Percentiles rank a stretch among this genome's conserved stretches.
Evolutionary conservation across 768 basidiomycete species (phyloP).

Genomic region (Cyathus striatus): DNA sequence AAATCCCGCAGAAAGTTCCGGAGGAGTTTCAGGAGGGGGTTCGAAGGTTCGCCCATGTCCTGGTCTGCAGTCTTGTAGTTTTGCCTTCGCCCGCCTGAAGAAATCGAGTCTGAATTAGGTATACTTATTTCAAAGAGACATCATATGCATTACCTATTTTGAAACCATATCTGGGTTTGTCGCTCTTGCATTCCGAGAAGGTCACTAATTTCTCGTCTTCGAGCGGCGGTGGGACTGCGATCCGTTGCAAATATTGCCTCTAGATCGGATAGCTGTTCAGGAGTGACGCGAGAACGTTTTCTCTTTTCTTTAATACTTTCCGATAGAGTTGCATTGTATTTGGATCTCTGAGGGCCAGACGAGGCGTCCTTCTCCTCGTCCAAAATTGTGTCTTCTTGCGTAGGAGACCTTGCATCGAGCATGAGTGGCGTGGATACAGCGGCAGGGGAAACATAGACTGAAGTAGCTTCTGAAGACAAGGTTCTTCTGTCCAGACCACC

Average conservation of each 20-base stretch:
- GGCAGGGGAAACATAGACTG: slow-evolving; percentile 11
- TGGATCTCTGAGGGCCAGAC: slow-evolving; percentile 28
- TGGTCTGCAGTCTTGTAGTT: slow-evolving; percentile 57
- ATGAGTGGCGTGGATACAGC: slow-evolving; percentile 2
- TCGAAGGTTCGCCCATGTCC: slow-evolving; percentile 28
- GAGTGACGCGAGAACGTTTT: slow-evolving; percentile 75
- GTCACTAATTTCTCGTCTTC: slow-evolving; percentile 69
- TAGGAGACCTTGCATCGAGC: background rate
- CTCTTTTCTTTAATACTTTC: slow-evolving; percentile 24
- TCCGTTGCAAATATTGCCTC: slow-evolving; percentile 67
- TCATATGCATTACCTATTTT: slow-evolving; percentile 54
- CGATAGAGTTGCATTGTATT: slow-evolving; percentile 19
- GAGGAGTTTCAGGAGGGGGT: slow-evolving; percentile 42
- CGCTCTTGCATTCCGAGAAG: slow-evolving; percentile 79
- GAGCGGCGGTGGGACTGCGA: slow-evolving; percentile 65
- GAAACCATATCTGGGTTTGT: slow-evolving; percentile 89
- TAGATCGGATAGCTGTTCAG: slow-evolving; percentile 72
- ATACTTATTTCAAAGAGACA: background rate
- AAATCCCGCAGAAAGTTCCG: slow-evolving; percentile 44
- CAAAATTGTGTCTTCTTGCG: slow-evolving; percentile 16
- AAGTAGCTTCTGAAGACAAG: slow-evolving; percentile 13
- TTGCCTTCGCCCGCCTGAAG: slow-evolving; percentile 80
- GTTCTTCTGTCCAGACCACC: too few species aligned
- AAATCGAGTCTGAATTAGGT: too few species aligned
- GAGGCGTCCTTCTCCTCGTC: slow-evolving; percentile 27